phyloP scores from a whole-genome alignment of 148 eudicot genomes.

The Dysphania ambrosioides region DNA sequence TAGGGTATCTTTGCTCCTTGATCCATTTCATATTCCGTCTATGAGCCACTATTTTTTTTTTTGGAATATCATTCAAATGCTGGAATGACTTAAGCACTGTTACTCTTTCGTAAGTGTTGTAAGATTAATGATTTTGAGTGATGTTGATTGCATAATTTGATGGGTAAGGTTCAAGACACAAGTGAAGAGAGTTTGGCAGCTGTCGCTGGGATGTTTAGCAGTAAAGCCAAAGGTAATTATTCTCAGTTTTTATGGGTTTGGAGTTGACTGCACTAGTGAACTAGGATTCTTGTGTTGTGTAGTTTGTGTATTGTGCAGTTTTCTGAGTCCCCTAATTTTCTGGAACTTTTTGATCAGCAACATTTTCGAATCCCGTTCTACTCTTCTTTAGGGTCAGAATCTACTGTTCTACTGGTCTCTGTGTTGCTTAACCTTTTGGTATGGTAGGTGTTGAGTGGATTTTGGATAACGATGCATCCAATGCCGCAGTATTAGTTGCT shows the following conservation, averaged over 20 bases:
- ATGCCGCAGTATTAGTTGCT: conserved; percentile 95
- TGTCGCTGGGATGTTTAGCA: conserved; percentile 99
- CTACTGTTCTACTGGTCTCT: not conserved
- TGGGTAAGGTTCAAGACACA: conserved; percentile 77
- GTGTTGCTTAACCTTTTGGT: conserved; percentile 13
- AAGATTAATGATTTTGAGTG: not conserved
- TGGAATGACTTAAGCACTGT: conserved; percentile 2
- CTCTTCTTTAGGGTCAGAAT: not conserved
- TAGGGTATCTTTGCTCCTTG: not conserved
- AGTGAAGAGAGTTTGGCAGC: conserved; percentile 98
- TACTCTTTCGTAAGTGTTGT: not conserved
- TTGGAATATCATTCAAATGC: not conserved
- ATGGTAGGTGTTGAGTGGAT: conserved; percentile 92
- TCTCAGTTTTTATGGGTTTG: conserved; percentile 8
- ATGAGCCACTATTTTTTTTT: not conserved
- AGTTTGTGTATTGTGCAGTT: not conserved
- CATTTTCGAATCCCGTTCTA: not conserved
- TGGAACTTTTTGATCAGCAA: not conserved
- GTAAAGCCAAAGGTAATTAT: conserved; percentile 88
- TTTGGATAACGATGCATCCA: conserved; percentile 96
- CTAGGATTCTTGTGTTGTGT: not conserved
- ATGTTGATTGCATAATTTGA: conserved; percentile 22
- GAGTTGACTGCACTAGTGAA: not conserved
- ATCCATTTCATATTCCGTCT: not conserved
- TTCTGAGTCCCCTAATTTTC: not conserved